Percentiles rank a stretch among this genome's conserved stretches.
These are phyloP conservation scores for Zalerion maritima DNA, from an alignment of 495 filamentous ascomycete genomes.

Conservation along the genomic window DNA sequence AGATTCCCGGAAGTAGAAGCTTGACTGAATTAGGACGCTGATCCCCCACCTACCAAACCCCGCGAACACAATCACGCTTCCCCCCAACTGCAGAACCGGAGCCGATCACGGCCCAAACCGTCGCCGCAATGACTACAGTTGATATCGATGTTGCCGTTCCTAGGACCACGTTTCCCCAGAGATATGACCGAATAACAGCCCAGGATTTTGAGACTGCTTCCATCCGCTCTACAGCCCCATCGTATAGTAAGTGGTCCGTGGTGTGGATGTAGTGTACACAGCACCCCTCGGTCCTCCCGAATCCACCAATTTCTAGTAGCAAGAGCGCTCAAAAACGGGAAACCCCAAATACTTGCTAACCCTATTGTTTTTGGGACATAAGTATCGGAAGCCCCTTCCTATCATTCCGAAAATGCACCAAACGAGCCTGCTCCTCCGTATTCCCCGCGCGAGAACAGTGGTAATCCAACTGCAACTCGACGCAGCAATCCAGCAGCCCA, in stretches of 20 bases:
- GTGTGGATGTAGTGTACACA: background rate
- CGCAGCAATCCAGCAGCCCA: conserved; percentile 6
- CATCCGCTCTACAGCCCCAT: conserved; percentile 35
- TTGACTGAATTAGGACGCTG: too few species aligned
- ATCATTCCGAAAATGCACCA: conserved; percentile 24
- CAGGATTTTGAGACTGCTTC: conserved; percentile 40
- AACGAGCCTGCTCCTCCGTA: conserved; percentile 29
- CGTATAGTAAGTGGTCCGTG: conserved; percentile 27
- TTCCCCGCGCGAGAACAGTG: conserved; percentile 18
- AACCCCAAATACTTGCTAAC: too few species aligned
- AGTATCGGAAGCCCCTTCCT: conserved; percentile 34
- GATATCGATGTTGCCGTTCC: too few species aligned
- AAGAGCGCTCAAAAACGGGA: conserved; percentile 1
- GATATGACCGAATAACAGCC: conserved; percentile 18
- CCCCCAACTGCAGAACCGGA: too few species aligned
- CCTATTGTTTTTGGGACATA: too few species aligned
- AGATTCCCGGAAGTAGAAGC: too few species aligned
- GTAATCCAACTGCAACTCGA: conserved; percentile 11
- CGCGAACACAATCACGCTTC: too few species aligned
- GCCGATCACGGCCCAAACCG: too few species aligned
- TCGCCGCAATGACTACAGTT: too few species aligned
- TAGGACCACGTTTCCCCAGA: too few species aligned
- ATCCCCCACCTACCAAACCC: too few species aligned
- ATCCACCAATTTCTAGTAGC: background rate
- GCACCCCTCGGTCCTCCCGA: conserved; percentile 3